Conservation (phyloP, 164 flowering plant genomes). For the Euptelea pleiosperma region DNA sequence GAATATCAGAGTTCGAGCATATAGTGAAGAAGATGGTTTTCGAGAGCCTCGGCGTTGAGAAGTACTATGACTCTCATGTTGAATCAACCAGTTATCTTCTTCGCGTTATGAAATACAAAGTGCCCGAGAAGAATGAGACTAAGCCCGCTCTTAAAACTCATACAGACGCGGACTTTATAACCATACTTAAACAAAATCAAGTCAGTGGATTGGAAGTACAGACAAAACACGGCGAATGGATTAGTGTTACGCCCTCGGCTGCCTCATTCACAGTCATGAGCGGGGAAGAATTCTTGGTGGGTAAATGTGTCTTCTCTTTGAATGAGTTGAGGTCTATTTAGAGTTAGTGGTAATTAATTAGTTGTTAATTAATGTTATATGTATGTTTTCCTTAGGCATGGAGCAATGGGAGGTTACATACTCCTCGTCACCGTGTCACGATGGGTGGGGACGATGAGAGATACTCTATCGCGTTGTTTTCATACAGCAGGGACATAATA, state of each 20-base stretch:
- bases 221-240: conserved; percentile 50
- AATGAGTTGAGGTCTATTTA: too few species aligned
- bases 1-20: conserved; percentile 37
- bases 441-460: conserved; percentile 44
- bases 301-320: too few species aligned
- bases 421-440: conserved; percentile 54
- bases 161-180: conserved; percentile 49
- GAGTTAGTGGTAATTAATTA: too few species aligned
- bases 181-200: conserved; percentile 50
- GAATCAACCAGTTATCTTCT: conserved; percentile 45
- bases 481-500: conserved; percentile 14
- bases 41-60: conserved; percentile 54
- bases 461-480: conserved; percentile 55
- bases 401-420: conserved; percentile 50
- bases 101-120: too few species aligned
- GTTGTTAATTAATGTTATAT: too few species aligned
- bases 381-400: conserved; percentile 32
- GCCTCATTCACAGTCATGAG: conserved; percentile 45
- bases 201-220: too few species aligned
- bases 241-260: conserved; percentile 29
- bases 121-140: conserved; percentile 34
- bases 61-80: conserved; percentile 45
- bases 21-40: conserved; percentile 46
- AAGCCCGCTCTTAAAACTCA: conserved; percentile 38
- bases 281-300: conserved; percentile 50